Evolutionary conservation across 768 basidiomycete species (phyloP).

Genomic region (Mycena sanguinolenta): DNA sequence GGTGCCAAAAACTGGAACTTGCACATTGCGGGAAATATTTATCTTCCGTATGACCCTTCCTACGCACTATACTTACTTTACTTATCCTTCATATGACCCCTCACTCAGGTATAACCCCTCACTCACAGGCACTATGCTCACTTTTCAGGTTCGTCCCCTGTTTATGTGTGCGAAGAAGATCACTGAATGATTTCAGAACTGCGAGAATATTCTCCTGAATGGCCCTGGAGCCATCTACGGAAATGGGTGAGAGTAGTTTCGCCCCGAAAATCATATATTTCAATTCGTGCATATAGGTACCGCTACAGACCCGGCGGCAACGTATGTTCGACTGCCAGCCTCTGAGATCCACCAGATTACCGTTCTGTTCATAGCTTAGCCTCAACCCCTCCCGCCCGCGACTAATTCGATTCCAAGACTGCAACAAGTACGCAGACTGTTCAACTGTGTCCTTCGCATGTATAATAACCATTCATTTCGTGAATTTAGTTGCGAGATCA

Average conservation of each 20-base stretch:
- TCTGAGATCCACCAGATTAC: too few relatives aligned
- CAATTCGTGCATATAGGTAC: constrained; percentile 15
- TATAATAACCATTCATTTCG: neutral
- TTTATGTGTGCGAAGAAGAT: neutral
- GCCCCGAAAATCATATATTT: neutral
- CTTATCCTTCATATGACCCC: too few relatives aligned
- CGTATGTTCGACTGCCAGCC: constrained; percentile 22
- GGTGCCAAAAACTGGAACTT: constrained; percentile 41
- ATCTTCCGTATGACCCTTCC: constrained; percentile 40
- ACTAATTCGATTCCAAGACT: constrained; percentile 43
- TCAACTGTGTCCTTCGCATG: neutral
- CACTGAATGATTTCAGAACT: constrained; percentile 22
- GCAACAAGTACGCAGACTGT: constrained; percentile 42
- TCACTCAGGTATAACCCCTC: too few relatives aligned
- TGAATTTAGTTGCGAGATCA: constrained; percentile 38
- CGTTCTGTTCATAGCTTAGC: constrained; percentile 36
- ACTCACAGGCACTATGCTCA: constrained; percentile 43
- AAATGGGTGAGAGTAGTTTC: constrained; percentile 23
- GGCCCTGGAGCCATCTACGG: constrained; percentile 43
- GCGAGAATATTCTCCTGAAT: constrained; percentile 38
- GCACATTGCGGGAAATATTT: constrained; percentile 41
- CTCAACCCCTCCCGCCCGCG: constrained; percentile 40
- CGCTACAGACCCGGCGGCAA: constrained; percentile 39
- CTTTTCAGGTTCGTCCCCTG: constrained; percentile 35
- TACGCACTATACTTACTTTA: too few relatives aligned